A percentile compares a stretch with the other conserved stretches of the same genome.
These are phyloP conservation scores for Backusella sp. DNA, from an alignment of 192 early-diverging fungal species.

Conservation along the genomic window DNA sequence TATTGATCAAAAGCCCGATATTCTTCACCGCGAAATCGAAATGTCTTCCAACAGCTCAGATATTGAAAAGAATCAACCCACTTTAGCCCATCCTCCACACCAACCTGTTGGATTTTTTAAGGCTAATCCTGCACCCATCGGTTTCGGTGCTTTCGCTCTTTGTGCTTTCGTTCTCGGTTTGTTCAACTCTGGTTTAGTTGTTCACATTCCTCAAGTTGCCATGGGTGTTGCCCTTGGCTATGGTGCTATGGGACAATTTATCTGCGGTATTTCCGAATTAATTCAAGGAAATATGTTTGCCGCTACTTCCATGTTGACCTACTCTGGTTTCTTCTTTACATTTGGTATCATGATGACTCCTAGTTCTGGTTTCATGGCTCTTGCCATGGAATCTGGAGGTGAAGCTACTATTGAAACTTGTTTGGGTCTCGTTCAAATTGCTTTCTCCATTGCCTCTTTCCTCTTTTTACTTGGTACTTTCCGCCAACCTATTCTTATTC, in stretches of 20 bases:
- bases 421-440: slow-evolving; percentile 14
- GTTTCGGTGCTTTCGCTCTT: slow-evolving; percentile 24
- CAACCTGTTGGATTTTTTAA: neutral
- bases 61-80: neutral
- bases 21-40: slow-evolving; percentile 3
- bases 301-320: slow-evolving; percentile 27
- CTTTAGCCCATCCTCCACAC: neutral
- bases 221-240: slow-evolving; percentile 22
- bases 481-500: slow-evolving; percentile 17
- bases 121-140: slow-evolving; percentile 15
- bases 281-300: slow-evolving; percentile 22
- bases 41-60: neutral
- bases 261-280: slow-evolving; percentile 17
- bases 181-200: slow-evolving; percentile 13
- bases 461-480: slow-evolving; percentile 25
- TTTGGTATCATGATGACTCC: slow-evolving; percentile 29
- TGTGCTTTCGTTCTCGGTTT: slow-evolving; percentile 24
- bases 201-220: slow-evolving; percentile 16
- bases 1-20: neutral
- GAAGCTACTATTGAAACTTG: neutral
- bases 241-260: slow-evolving; percentile 18
- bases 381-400: neutral
- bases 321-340: slow-evolving; percentile 25
- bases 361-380: slow-evolving; percentile 10
- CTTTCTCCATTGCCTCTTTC: slow-evolving; percentile 19